Evolutionary conservation across 352 stramenopile genomes (phyloP).

Genomic region (Phytophthora megakarya): DNA sequence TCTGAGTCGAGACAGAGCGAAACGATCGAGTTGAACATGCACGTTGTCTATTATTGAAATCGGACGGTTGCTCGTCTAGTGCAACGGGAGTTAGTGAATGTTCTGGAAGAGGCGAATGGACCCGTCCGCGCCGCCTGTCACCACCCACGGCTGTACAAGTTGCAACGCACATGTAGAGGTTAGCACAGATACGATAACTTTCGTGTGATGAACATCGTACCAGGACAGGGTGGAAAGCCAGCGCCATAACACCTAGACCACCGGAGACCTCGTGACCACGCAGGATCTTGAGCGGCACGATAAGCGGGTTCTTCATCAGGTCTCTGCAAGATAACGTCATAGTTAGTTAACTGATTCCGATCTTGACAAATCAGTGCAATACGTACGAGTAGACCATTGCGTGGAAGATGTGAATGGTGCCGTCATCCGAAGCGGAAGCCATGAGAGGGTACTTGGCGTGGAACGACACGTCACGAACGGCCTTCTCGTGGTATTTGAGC

Average conservation of each 20-base stretch:
- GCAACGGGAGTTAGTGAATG: conserved; percentile 81
- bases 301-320: conserved; percentile 98
- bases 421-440: conserved; percentile 98
- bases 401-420: conserved; percentile 99
- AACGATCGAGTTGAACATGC: conserved; percentile 14
- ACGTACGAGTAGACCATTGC: conserved; percentile 98
- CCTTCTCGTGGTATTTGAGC: conserved; percentile 99
- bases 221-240: conserved; percentile 98
- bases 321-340: conserved; percentile 68
- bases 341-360: conserved; percentile 15
- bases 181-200: not conserved
- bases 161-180: conserved; percentile 12
- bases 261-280: conserved; percentile 93
- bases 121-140: conserved; percentile 95
- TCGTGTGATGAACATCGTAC: conserved; percentile 47
- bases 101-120: conserved; percentile 97
- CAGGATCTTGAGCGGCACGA: conserved; percentile 99
- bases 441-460: conserved; percentile 98
- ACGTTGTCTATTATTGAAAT: conserved; percentile 41
- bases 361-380: conserved; percentile 13
- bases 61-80: conserved; percentile 16
- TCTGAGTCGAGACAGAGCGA: not conserved
- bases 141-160: conserved; percentile 84
- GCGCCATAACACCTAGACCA: conserved; percentile 94
- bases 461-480: conserved; percentile 94